Evolutionary conservation across 257 asterid species (phyloP), one percentile per base, ranked within the genome.

Genomic region (Forsythia viridissima): DNA sequence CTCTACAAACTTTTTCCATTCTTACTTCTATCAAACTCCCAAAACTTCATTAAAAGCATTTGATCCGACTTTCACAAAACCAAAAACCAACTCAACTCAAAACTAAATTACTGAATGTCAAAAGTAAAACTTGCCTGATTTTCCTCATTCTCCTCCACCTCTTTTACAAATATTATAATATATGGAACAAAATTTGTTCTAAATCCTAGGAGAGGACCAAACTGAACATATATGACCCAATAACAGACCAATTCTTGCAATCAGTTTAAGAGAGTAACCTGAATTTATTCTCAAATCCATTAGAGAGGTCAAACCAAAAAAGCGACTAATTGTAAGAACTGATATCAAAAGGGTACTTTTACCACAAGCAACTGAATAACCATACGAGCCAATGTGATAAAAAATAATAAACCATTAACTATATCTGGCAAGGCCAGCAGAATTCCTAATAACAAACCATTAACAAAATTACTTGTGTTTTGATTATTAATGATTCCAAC

Each of bases 151-250:
- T 65, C 65, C 69, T 71, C 65, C 68, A 36, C 71, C 72, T 55
- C 63, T 39, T 37, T 15, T 70, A 38, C 20, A 11, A 21, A 59
- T 21, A 21, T 52, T 52, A 52, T 6, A 52, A 16, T n/a, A 5
- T n/a, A n/a, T 52, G 24, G 16, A 11, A 11, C 55, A 76, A 70
- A 15, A 72, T 72, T 46, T 46, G 48, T 51, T 75, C 71, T 20
- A 77, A 71, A 71, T 73, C 81, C 78, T 74, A 74, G 40, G 48
- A 41, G 24, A 74, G 79, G 84, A 38, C 59, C 75, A 76, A 24
- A 68, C 37, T 78, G 78, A 10, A 37, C 77, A 71, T 20, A 36
- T 3, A 9, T 61, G 38, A 61, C 9, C 38, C 69, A 61, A 5
- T 61, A 61, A 61, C 69, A 24, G 55, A 46, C 55, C 55, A 46